Percentiles rank a stretch among this genome's conserved stretches.
These are phyloP conservation scores for Cystofilobasidium macerans DNA, from an alignment of 768 basidiomycete genomes.

Conservation along the genomic window DNA sequence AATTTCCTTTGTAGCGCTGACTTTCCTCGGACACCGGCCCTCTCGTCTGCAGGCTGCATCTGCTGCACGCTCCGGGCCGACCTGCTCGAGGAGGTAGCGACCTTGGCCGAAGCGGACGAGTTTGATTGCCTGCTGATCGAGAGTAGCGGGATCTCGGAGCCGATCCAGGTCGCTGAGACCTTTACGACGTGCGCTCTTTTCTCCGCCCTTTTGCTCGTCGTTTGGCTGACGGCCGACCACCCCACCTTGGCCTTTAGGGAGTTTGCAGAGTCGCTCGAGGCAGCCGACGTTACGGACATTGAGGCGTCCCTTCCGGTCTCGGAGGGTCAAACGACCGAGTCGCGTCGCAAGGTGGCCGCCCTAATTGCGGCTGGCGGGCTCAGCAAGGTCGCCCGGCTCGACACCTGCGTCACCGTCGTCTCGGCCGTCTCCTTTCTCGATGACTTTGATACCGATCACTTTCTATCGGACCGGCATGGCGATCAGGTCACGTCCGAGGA, in stretches of 20 bases:
- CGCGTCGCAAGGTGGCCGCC: constrained; percentile 29
- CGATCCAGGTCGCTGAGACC: constrained; percentile 38
- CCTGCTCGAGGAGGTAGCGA: constrained; percentile 36
- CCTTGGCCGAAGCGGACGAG: constrained; percentile 30
- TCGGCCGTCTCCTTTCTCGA: constrained; percentile 32
- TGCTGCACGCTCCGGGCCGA: constrained; percentile 39
- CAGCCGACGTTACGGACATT: constrained; percentile 19
- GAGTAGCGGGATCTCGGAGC: constrained; percentile 37
- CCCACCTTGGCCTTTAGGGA: constrained; percentile 17
- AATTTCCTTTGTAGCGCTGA: background rate
- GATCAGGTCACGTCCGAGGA: constrained; percentile 35
- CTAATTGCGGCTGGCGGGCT: constrained; percentile 36
- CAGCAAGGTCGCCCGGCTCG: constrained; percentile 33
- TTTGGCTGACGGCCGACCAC: background rate
- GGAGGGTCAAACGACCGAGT: constrained; percentile 19
- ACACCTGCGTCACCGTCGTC: constrained; percentile 36
- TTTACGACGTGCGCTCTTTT: constrained; percentile 29
- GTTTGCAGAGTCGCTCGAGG: constrained; percentile 29
- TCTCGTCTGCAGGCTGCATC: constrained; percentile 32
- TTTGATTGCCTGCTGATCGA: constrained; percentile 31
- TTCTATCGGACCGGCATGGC: constrained; percentile 35
- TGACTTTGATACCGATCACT: constrained; percentile 36
- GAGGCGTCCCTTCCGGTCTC: constrained; percentile 1
- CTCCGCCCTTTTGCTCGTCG: background rate
- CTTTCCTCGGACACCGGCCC: background rate